Percentiles rank a stretch among this genome's conserved stretches.
phyloP scores from a whole-genome alignment of 768 basidiomycete genomes.

The Mycena metata region DNA sequence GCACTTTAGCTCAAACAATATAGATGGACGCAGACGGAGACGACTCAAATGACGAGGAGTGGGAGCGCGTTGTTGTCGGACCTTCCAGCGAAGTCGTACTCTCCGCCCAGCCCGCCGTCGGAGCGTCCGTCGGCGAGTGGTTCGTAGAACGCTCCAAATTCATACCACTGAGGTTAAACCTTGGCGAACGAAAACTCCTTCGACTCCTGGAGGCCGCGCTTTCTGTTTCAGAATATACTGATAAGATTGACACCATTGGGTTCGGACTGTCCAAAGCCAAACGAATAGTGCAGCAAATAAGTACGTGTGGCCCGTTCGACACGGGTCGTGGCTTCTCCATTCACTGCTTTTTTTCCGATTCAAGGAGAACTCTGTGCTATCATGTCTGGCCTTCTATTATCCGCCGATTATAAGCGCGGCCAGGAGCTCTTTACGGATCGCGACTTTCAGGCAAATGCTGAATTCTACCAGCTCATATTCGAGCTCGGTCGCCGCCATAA shows the following conservation, averaged over 20 bases:
- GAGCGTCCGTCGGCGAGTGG: conserved; percentile 83
- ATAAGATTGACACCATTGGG: conserved; percentile 88
- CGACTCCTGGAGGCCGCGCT: conserved; percentile 89
- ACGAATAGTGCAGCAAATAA: conserved; percentile 88
- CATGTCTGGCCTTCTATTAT: conserved; percentile 84
- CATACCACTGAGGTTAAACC: conserved; percentile 83
- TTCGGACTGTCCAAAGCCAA: conserved; percentile 88
- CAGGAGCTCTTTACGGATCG: conserved; percentile 87
- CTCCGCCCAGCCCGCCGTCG: conserved; percentile 71
- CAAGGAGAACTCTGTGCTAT: conserved; percentile 92
- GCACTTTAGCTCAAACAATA: not conserved
- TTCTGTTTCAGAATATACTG: conserved; percentile 89
- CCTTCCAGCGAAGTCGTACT: conserved; percentile 53
- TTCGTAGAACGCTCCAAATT: conserved; percentile 85
- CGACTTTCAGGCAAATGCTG: conserved; percentile 83
- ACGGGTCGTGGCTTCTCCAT: no score
- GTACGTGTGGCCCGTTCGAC: no score
- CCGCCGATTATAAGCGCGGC: conserved; percentile 90
- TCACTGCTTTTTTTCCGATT: no score
- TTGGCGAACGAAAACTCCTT: conserved; percentile 85
- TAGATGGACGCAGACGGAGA: conserved; percentile 65
- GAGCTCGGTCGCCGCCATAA: conserved; percentile 89
- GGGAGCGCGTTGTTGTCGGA: conserved; percentile 54
- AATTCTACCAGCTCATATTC: conserved; percentile 85
- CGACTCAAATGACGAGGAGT: conserved; percentile 59